Evolutionary conservation across 176 grass and related monocot genomes (phyloP).

Genomic region (Zoysia pacifica): DNA sequence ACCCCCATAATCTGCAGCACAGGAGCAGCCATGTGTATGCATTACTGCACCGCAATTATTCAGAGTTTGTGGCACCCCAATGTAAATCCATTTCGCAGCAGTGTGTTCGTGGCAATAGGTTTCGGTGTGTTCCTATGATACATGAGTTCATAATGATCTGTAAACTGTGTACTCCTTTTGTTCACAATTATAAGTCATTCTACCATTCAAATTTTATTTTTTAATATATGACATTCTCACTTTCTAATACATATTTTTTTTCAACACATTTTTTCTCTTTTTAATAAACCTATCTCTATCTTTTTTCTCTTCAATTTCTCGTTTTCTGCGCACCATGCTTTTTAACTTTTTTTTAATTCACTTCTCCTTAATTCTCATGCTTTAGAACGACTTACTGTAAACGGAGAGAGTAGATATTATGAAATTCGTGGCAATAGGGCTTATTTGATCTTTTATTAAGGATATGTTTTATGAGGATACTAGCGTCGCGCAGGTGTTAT

Average conservation of each 20-base stretch:
- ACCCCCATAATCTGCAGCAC: slow-evolving; percentile 37
- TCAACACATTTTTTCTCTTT: too few relatives aligned
- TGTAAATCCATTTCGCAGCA: slow-evolving; percentile 31
- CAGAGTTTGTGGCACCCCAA: not conserved
- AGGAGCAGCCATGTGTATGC: not conserved
- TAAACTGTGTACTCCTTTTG: slow-evolving; percentile 7
- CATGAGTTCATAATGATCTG: not conserved
- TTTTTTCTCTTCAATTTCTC: too few relatives aligned
- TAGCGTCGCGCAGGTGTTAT: not conserved
- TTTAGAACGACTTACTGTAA: too few relatives aligned
- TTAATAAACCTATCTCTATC: too few relatives aligned
- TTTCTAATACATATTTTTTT: too few relatives aligned
- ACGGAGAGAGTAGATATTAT: too few relatives aligned
- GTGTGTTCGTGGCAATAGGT: slow-evolving; percentile 19
- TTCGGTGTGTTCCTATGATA: slow-evolving; percentile 20
- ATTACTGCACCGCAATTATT: not conserved
- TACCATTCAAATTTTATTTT: too few relatives aligned
- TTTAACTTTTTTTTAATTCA: too few relatives aligned
- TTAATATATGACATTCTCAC: too few relatives aligned
- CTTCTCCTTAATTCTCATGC: too few relatives aligned
- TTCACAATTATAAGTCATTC: too few relatives aligned
- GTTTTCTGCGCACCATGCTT: too few relatives aligned
- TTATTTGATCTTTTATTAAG: not conserved
- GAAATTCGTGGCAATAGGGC: not conserved
- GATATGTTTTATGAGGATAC: not conserved